Evolutionary conservation across 257 asterid genomes (phyloP).

Genomic region (Paulownia fortunei): DNA sequence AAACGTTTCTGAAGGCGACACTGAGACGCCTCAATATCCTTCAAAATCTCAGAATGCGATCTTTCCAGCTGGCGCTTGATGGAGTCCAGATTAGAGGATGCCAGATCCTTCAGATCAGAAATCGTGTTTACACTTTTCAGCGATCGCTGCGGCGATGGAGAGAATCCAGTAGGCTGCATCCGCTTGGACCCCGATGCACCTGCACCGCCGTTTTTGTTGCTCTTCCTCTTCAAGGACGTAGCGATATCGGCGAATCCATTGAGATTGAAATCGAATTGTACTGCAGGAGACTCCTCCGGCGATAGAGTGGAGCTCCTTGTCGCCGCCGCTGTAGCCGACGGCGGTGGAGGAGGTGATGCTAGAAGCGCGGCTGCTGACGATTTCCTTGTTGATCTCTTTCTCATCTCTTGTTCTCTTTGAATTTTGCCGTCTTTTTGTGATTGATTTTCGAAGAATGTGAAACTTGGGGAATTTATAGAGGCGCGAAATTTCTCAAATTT

Average conservation of each 20-base stretch:
- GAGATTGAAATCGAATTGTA: slow-evolving; percentile 55
- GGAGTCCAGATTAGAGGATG: slow-evolving; percentile 56
- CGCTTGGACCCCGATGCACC: slow-evolving; percentile 45
- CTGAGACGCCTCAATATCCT: slow-evolving; percentile 76
- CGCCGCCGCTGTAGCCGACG: slow-evolving; percentile 32
- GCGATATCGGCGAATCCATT: slow-evolving; percentile 42
- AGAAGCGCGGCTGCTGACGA: slow-evolving; percentile 43
- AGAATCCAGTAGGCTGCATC: slow-evolving; percentile 46
- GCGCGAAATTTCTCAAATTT: slow-evolving; percentile 35
- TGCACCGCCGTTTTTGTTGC: slow-evolving; percentile 27
- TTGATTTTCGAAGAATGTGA: background rate
- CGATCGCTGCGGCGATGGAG: slow-evolving; percentile 46
- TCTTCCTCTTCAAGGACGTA: slow-evolving; percentile 54
- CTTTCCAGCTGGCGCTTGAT: slow-evolving; percentile 66
- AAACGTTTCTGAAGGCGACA: slow-evolving; percentile 80
- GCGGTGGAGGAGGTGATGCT: slow-evolving; percentile 45
- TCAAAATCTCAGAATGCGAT: slow-evolving; percentile 71
- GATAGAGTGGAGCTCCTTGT: slow-evolving; percentile 49
- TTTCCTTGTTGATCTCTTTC: slow-evolving; percentile 58
- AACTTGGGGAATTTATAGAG: slow-evolving; percentile 32
- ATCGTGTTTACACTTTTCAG: slow-evolving; percentile 53
- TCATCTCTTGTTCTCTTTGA: slow-evolving; percentile 41
- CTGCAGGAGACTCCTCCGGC: slow-evolving; percentile 54
- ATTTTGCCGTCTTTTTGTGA: slow-evolving; percentile 15
- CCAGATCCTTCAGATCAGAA: slow-evolving; percentile 73